Evolutionary conservation across 371 early-diverging fungal species (phyloP).

Genomic region (Rhizopus stolonifer): DNA sequence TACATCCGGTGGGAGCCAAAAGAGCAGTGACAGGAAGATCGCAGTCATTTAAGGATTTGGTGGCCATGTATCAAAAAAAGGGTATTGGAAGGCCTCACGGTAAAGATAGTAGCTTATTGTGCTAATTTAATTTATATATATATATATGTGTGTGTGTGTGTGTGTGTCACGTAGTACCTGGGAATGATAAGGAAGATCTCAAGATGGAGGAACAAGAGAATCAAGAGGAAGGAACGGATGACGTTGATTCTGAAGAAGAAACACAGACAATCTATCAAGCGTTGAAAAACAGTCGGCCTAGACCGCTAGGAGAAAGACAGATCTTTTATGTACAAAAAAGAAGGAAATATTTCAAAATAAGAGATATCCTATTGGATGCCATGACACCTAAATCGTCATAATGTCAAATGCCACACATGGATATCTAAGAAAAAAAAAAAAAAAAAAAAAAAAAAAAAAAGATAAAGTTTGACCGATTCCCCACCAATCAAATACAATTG

Average conservation of each 20-base stretch:
- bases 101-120: no score
- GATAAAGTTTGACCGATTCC: not conserved
- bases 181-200: not conserved
- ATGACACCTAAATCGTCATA: conserved; percentile 50
- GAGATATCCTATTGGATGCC: conserved; percentile 68
- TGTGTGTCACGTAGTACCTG: conserved; percentile 1
- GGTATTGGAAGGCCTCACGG: conserved; percentile 51
- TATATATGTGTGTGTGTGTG: not conserved
- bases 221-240: conserved; percentile 1
- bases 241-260: conserved; percentile 66
- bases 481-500: not conserved
- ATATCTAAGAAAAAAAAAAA: not conserved
- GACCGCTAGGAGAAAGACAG: conserved; percentile 57
- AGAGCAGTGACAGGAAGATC: conserved; percentile 76
- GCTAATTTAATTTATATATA: not conserved
- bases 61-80: conserved; percentile 70
- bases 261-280: conserved; percentile 59
- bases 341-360: conserved; percentile 60
- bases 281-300: conserved; percentile 51
- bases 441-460: not conserved
- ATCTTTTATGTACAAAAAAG: conserved; percentile 56
- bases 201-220: conserved; percentile 8
- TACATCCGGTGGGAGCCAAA: conserved; percentile 82
- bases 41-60: conserved; percentile 70
- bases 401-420: conserved; percentile 7